Conservation (phyloP, 148 eudicot genomes). For the Beta vulgaris region DNA sequence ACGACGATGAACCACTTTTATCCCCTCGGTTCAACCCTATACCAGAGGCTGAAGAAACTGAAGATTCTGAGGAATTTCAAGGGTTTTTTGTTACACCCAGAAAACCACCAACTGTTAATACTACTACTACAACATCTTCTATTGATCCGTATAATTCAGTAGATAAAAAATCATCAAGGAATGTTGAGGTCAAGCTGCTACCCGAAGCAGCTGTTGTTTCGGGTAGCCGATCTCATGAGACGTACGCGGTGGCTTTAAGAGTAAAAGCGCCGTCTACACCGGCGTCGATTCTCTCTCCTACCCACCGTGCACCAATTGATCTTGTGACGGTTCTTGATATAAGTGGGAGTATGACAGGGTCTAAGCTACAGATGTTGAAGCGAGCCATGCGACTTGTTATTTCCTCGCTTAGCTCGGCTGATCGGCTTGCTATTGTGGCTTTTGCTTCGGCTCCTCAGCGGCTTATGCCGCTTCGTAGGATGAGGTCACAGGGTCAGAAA, state of each 20-base stretch:
- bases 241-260: slow-evolving; percentile 58
- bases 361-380: slow-evolving; percentile 71
- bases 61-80: slow-evolving; percentile 57
- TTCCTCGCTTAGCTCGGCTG: slow-evolving; percentile 70
- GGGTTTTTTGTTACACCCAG: slow-evolving; percentile 58
- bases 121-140: background rate
- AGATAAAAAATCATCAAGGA: slow-evolving; percentile 18
- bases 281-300: slow-evolving; percentile 21
- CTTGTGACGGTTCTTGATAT: slow-evolving; percentile 76
- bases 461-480: slow-evolving; percentile 57
- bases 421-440: slow-evolving; percentile 64
- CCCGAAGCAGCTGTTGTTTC: slow-evolving; percentile 79
- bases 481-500: slow-evolving; percentile 72
- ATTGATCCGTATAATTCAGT: background rate
- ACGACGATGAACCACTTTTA: slow-evolving; percentile 77
- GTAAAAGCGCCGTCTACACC: slow-evolving; percentile 61
- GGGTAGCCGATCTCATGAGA: slow-evolving; percentile 42
- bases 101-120: background rate
- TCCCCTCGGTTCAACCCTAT: slow-evolving; percentile 46
- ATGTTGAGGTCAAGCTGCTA: slow-evolving; percentile 49
- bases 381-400: slow-evolving; percentile 80
- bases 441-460: slow-evolving; percentile 62
- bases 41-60: slow-evolving; percentile 48
- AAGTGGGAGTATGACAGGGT: slow-evolving; percentile 62
- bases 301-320: slow-evolving; percentile 76